phyloP scores from a whole-genome alignment of 257 asterid genomes.

The Hygrophila difformis region DNA sequence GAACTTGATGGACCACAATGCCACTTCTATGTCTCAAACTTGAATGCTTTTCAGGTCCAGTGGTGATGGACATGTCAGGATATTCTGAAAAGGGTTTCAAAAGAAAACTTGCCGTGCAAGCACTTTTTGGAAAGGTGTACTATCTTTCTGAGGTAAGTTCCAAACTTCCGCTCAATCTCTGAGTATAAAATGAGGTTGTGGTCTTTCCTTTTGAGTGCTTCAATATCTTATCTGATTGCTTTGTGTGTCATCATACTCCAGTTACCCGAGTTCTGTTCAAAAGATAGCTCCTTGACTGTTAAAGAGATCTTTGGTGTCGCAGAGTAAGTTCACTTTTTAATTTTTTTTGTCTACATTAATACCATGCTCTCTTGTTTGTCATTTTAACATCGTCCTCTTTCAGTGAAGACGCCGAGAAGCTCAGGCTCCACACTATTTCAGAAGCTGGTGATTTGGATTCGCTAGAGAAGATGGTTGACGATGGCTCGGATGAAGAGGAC shows the following conservation, averaged over 20 bases:
- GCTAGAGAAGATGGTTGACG: slow-evolving; percentile 72
- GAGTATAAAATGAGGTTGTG: too few species aligned
- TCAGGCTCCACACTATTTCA: slow-evolving; percentile 67
- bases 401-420: slow-evolving; percentile 96
- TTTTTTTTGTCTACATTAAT: slow-evolving; percentile 22
- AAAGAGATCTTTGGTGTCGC: slow-evolving; percentile 88
- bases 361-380: not conserved
- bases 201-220: too few species aligned
- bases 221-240: too few species aligned
- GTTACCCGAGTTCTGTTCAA: slow-evolving; percentile 89
- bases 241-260: slow-evolving; percentile 8
- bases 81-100: slow-evolving; percentile 83
- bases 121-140: slow-evolving; percentile 81
- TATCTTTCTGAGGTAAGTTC: slow-evolving; percentile 71
- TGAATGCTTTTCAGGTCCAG: slow-evolving; percentile 80
- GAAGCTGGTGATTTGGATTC: slow-evolving; percentile 74
- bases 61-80: slow-evolving; percentile 75
- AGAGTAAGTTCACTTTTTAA: slow-evolving; percentile 87
- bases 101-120: slow-evolving; percentile 84
- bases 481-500: slow-evolving; percentile 41
- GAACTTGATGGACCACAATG: too few species aligned
- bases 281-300: slow-evolving; percentile 68
- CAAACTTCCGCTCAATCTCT: slow-evolving; percentile 1
- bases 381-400: slow-evolving; percentile 11
- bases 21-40: too few species aligned